Evolutionary conservation across 257 asterid species (phyloP).

Genomic region (Verbena officinalis): DNA sequence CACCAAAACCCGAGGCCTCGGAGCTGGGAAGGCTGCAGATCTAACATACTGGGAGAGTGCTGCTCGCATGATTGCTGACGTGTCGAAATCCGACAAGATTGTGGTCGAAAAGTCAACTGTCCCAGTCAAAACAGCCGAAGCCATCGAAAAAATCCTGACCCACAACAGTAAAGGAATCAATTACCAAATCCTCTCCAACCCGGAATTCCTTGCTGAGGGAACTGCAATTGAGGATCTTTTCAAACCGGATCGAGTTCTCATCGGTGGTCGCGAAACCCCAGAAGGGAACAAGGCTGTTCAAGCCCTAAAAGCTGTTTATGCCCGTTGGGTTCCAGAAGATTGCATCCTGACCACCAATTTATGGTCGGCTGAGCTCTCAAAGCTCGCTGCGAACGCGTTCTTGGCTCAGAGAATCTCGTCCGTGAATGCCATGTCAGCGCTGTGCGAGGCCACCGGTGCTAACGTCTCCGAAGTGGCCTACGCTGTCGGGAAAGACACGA

Average conservation of each 20-base stretch:
- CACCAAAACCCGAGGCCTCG: conserved; percentile 86
- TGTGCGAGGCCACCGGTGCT: conserved; percentile 91
- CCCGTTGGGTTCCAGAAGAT: conserved; percentile 85
- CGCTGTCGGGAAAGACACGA: conserved; percentile 77
- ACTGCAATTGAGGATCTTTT: conserved; percentile 81
- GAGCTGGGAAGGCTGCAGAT: conserved; percentile 95
- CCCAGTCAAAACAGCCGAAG: conserved; percentile 94
- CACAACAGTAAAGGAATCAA: conserved; percentile 88
- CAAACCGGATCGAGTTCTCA: conserved; percentile 82
- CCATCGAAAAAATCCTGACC: conserved; percentile 78
- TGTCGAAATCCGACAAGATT: conserved; percentile 82
- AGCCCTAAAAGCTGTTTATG: conserved; percentile 66
- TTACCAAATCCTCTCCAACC: conserved; percentile 82
- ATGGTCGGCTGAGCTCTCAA: conserved; percentile 96
- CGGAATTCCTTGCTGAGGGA: conserved; percentile 89
- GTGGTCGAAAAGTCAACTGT: conserved; percentile 94
- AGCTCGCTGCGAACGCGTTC: conserved; percentile 92
- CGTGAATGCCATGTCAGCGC: conserved; percentile 90
- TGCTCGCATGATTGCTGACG: conserved; percentile 95
- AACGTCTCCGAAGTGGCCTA: conserved; percentile 73
- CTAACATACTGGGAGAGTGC: conserved; percentile 95
- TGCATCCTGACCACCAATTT: conserved; percentile 72
- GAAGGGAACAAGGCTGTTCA: conserved; percentile 78
- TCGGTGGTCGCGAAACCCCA: conserved; percentile 90
- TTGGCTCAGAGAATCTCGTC: conserved; percentile 87